Evolutionary conservation across 495 filamentous ascomycete species (phyloP).

Genomic region (Terfezia boudieri): DNA sequence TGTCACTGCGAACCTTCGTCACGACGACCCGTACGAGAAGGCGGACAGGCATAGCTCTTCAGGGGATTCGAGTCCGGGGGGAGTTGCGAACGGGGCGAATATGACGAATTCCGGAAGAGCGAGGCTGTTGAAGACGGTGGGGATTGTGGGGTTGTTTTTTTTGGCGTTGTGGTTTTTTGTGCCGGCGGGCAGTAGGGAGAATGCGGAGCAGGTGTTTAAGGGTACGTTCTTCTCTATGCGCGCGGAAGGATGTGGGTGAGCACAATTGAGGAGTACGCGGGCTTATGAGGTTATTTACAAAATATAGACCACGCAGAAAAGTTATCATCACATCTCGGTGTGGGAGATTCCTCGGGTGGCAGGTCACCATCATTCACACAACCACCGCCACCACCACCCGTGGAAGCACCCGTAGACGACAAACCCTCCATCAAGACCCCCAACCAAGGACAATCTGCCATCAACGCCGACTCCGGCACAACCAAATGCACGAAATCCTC

Average conservation of each 20-base stretch:
- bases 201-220: slow-evolving; percentile 8
- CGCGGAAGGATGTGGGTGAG: no score
- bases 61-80: slow-evolving; percentile 1
- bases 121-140: slow-evolving; percentile 42
- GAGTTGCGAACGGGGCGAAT: slow-evolving; percentile 10
- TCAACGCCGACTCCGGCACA: slow-evolving; percentile 37
- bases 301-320: no score
- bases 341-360: no score
- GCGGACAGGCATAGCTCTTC: slow-evolving; percentile 18
- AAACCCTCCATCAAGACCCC: neutral
- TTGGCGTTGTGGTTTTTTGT: slow-evolving; percentile 38
- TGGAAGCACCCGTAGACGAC: slow-evolving; percentile 9
- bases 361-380: neutral
- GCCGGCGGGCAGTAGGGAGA: slow-evolving; percentile 25
- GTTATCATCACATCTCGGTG: no score
- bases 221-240: slow-evolving; percentile 17
- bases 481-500: slow-evolving; percentile 58
- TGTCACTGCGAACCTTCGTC: slow-evolving; percentile 15
- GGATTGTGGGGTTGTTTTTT: slow-evolving; percentile 36
- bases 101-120: slow-evolving; percentile 26
- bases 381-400: slow-evolving; percentile 1
- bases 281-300: no score
- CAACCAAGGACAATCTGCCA: slow-evolving; percentile 27
- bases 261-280: no score
- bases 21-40: slow-evolving; percentile 26